Percentiles rank a stretch among this genome's conserved stretches.
Conservation (phyloP, 2,329 filamentous ascomycete genomes). For the Dactylellina sp. region DNA sequence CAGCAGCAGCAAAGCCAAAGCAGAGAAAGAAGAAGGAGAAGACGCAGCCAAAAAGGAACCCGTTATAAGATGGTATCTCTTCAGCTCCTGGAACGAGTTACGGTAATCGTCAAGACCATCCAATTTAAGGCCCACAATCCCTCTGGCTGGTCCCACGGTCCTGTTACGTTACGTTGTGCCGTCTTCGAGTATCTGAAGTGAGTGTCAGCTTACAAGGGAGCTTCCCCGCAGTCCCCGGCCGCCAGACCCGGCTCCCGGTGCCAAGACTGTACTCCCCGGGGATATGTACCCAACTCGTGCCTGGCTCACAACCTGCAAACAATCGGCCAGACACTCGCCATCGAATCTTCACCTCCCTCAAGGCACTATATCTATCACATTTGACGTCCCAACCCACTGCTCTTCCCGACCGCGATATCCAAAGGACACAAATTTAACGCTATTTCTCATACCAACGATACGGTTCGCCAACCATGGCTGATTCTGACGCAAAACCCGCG, state of each 20-base stretch:
- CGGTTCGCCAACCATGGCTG: conserved; percentile 42
- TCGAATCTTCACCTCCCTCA: neutral
- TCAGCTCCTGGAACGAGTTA: conserved; percentile 48
- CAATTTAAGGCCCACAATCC: conserved; percentile 39
- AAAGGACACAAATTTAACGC: neutral
- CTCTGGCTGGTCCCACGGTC: too few relatives aligned
- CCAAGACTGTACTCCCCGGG: conserved; percentile 6
- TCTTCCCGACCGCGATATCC: conserved; percentile 3
- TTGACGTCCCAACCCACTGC: conserved; percentile 18
- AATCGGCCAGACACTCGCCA: conserved; percentile 9
- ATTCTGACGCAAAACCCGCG: conserved; percentile 35
- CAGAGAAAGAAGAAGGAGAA: conserved; percentile 51
- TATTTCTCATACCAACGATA: neutral
- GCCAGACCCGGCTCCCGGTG: conserved; percentile 17
- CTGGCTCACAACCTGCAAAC: conserved; percentile 1
- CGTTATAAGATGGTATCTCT: neutral
- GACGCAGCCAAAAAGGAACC: neutral
- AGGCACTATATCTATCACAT: conserved; percentile 17
- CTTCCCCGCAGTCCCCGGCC: conserved; percentile 19
- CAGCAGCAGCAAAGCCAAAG: too few relatives aligned
- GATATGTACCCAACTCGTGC: neutral
- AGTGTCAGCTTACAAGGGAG: conserved; percentile 26
- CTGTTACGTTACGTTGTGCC: neutral
- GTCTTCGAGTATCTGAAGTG: conserved; percentile 25
- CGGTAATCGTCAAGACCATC: conserved; percentile 45